Evolutionary conservation across 2,329 filamentous ascomycete species (phyloP).

Genomic region (Neofusicoccum parvum): DNA sequence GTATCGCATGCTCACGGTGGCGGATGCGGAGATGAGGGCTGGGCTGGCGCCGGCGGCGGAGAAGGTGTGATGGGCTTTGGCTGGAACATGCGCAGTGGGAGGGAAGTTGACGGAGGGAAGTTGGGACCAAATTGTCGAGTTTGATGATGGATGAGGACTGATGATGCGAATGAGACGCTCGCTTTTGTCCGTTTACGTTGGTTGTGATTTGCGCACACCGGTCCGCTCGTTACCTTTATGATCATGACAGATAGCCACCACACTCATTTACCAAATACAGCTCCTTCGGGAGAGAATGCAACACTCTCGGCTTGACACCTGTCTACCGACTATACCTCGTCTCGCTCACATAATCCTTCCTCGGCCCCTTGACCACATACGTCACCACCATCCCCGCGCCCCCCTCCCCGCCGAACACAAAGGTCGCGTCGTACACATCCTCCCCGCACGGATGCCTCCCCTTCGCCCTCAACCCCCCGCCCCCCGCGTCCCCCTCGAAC

Average conservation of each 20-base stretch:
- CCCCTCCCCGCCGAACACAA: slow-evolving; percentile 56
- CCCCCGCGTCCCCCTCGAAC: slow-evolving; percentile 35
- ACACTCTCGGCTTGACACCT: no score
- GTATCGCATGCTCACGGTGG: slow-evolving; percentile 32
- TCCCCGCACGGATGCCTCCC: slow-evolving; percentile 71
- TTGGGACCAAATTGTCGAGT: slow-evolving; percentile 4
- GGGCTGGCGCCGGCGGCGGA: slow-evolving; percentile 24
- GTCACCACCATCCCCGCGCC: slow-evolving; percentile 36
- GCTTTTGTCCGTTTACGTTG: not conserved
- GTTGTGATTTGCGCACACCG: not conserved
- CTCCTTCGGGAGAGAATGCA: no score
- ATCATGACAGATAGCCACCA: not conserved
- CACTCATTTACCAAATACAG: not conserved
- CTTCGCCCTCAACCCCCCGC: slow-evolving; percentile 47
- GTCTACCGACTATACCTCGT: slow-evolving; percentile 33
- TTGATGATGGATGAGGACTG: not conserved
- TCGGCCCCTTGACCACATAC: slow-evolving; percentile 44
- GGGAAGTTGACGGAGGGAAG: not conserved
- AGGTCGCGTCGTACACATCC: slow-evolving; percentile 72
- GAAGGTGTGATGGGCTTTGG: not conserved
- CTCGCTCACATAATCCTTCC: slow-evolving; percentile 44
- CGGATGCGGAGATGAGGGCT: slow-evolving; percentile 40
- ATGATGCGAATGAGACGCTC: not conserved
- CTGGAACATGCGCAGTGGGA: not conserved
- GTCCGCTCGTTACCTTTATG: not conserved